Conservation (phyloP, 179 eudicot genomes). For the Kewa caespitosa region DNA sequence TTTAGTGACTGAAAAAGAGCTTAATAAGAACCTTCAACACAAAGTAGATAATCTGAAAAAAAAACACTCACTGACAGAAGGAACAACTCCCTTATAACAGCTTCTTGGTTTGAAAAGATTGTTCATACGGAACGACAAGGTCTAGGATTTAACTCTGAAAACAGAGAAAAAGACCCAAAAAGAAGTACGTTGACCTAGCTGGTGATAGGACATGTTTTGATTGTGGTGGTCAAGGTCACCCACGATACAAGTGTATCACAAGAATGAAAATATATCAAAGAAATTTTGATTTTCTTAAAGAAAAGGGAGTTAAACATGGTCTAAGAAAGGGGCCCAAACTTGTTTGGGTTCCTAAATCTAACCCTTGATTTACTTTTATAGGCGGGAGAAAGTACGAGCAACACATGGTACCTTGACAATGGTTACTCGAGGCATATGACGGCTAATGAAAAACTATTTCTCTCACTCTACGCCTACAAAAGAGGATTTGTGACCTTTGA, state of each 20-base stretch:
- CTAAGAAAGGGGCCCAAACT: background rate
- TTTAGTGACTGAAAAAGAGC: too few species aligned
- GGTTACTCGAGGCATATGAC: slow-evolving; percentile 1
- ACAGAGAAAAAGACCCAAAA: background rate
- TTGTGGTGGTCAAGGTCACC: background rate
- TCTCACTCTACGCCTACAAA: background rate
- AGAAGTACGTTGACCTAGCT: background rate
- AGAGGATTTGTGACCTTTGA: slow-evolving; percentile 11
- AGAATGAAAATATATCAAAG: background rate
- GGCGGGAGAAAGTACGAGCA: background rate
- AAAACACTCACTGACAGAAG: background rate
- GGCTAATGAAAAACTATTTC: background rate
- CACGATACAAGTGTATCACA: background rate
- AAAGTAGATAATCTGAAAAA: background rate
- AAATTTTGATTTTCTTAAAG: background rate
- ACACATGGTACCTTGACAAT: background rate
- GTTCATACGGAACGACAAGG: background rate
- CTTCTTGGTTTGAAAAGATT: background rate
- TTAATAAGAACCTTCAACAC: too few species aligned
- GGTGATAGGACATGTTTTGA: background rate
- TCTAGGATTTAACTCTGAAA: background rate
- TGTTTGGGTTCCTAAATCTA: background rate
- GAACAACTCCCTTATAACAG: background rate
- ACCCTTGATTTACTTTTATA: background rate
- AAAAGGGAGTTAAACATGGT: background rate